Conservation (phyloP, 495 filamentous ascomycete genomes). For the Thozetella sp. region DNA sequence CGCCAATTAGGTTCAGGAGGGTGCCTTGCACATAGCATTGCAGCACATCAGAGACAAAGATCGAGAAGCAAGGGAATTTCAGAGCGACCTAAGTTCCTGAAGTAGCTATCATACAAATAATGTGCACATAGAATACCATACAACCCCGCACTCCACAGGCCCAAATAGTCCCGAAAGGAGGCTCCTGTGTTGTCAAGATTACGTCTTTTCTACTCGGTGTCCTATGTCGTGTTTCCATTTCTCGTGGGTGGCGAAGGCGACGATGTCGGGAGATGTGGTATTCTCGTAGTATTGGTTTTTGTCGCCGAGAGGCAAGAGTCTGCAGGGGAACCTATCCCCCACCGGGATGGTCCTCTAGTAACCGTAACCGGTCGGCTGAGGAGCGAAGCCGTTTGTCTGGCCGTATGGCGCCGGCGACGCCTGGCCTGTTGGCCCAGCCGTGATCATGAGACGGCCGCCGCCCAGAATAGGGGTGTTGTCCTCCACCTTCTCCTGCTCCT, state of each 20-base stretch:
- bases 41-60: no score
- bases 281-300: no score
- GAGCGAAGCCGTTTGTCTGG: constrained; percentile 79
- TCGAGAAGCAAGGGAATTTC: background rate
- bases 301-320: constrained; percentile 24
- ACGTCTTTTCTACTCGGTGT: background rate
- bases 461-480: constrained; percentile 93
- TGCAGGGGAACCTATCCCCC: constrained; percentile 17
- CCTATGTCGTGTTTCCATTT: background rate
- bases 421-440: constrained; percentile 74
- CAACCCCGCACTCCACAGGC: background rate
- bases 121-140: constrained; percentile 3
- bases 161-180: background rate
- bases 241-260: background rate
- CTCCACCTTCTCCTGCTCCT: constrained; percentile 83
- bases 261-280: no score
- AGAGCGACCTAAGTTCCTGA: constrained; percentile 4
- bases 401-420: constrained; percentile 64
- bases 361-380: constrained; percentile 75
- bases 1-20: no score
- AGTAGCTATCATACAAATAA: constrained; percentile 13
- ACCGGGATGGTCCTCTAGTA: constrained; percentile 36
- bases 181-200: background rate
- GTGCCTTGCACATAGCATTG: no score
- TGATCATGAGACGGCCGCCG: constrained; percentile 92